These are phyloP conservation scores for Aspergillus hancockii DNA, from an alignment of 495 filamentous ascomycete species.

Conservation along the genomic window DNA sequence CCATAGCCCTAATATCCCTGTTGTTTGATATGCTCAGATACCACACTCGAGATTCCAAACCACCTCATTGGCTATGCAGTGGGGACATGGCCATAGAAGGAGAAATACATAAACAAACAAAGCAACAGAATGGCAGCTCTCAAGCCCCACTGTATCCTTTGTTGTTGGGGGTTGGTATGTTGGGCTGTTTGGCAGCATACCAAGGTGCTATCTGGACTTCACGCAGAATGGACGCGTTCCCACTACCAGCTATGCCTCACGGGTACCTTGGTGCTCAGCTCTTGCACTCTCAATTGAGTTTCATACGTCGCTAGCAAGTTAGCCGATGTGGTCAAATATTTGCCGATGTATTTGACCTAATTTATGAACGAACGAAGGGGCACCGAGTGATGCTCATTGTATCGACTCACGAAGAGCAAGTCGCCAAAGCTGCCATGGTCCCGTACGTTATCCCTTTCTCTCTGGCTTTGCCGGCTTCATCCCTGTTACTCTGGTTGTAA, in stretches of 20 bases:
- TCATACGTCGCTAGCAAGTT: too few relatives aligned
- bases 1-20: conserved; percentile 1
- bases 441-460: not conserved
- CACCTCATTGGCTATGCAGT: not conserved
- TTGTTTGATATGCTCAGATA: not conserved
- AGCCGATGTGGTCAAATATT: too few relatives aligned
- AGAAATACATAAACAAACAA: not conserved
- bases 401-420: not conserved
- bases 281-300: too few relatives aligned
- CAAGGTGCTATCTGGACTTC: not conserved
- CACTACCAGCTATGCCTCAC: not conserved
- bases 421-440: not conserved
- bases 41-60: not conserved
- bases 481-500: not conserved
- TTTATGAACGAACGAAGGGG: not conserved
- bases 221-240: not conserved
- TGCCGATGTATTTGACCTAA: not conserved
- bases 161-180: not conserved
- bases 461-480: not conserved
- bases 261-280: not conserved
- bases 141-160: not conserved
- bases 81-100: not conserved
- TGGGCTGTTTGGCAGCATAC: not conserved
- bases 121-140: not conserved
- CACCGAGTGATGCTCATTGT: not conserved